These are phyloP conservation scores for Aquanectria penicillioides DNA, from an alignment of 2,329 filamentous ascomycete genomes.

Conservation along the genomic window DNA sequence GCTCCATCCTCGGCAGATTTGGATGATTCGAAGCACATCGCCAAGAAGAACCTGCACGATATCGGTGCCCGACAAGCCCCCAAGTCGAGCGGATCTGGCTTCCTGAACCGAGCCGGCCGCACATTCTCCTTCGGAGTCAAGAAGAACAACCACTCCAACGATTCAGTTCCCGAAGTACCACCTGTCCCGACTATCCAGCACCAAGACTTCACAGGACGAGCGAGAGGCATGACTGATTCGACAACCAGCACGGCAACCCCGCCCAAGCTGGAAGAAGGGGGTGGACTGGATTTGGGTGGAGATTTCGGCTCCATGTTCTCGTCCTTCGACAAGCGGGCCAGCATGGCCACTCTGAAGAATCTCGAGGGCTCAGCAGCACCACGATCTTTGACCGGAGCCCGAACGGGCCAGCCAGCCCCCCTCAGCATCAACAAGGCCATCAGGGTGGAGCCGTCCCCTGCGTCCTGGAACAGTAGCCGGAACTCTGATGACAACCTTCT, in stretches of 20 bases:
- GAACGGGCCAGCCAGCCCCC: slow-evolving; percentile 55
- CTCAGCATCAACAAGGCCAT: slow-evolving; percentile 57
- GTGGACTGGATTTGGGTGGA: slow-evolving; percentile 63
- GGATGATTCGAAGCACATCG: slow-evolving; percentile 44
- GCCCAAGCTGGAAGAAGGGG: slow-evolving; percentile 56
- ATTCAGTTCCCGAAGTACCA: slow-evolving; percentile 47
- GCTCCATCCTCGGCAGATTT: slow-evolving; percentile 66
- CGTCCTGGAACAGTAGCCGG: slow-evolving; percentile 64
- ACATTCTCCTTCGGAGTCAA: slow-evolving; percentile 71
- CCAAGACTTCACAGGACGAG: slow-evolving; percentile 47
- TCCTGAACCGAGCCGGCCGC: slow-evolving; percentile 65
- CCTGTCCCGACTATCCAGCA: slow-evolving; percentile 50
- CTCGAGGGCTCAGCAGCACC: slow-evolving; percentile 49
- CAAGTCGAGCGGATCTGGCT: slow-evolving; percentile 61
- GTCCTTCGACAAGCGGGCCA: slow-evolving; percentile 65
- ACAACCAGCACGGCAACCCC: slow-evolving; percentile 64
- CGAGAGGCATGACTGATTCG: slow-evolving; percentile 64
- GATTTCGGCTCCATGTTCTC: slow-evolving; percentile 68
- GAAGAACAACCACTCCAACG: slow-evolving; percentile 52
- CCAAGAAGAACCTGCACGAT: slow-evolving; percentile 51
- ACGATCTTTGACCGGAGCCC: slow-evolving; percentile 58
- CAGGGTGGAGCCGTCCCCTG: slow-evolving; percentile 56
- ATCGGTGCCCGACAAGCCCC: slow-evolving; percentile 52
- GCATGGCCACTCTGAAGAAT: slow-evolving; percentile 58
- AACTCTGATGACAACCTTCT: slow-evolving; percentile 59